Base-by-base conservation (phyloP, 139 green algal genomes). In the Chlamydomonas sp. region DNA sequence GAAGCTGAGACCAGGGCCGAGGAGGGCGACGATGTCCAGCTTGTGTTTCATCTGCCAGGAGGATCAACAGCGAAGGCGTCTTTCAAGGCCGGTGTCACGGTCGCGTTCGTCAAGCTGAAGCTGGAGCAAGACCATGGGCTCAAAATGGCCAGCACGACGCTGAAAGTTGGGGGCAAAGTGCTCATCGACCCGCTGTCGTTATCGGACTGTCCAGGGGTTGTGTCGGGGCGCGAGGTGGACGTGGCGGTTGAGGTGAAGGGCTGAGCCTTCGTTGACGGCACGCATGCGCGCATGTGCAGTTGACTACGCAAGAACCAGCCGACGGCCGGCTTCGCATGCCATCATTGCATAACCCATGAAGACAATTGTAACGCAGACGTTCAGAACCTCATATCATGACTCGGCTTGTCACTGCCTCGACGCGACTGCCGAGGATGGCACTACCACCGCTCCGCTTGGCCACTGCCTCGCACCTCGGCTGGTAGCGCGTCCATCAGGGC, bases 71-170 rank as follows among this genome's bases (percentile, higher is more conserved):
- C n/a, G 1, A 68, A 64, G 1, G 59, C 72, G 73, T 87, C 31
- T 3, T 92, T 93, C 74, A 93, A 92, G 16, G 68, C 86, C 5
- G 91, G 91, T 20, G 79, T 89, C 2, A 93, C 91, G n/a, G 91
- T 93, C 8, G 91, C 91, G 49, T 93, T 90, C 61, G 91, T 93
- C 7, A 93, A 93, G 79, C 76, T 91, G 20, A 16, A 83, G 3
- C 63, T 93, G 68, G 78, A 91, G 75, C 59, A 92, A 69, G 63
- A 78, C 3, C 78, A 90, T 69, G 49, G 71, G 16, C 61, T 87
- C 0, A 71, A 77, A 59, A 89, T 91, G 59, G 31, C 58, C 18
- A 87, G 84, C 9, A 2, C 69, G 8, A 64, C 18, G 18, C 63
- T 89, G 17, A 77, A 85, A 74, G 16, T 88, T 14, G 79, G 71